phyloP scores from a whole-genome alignment of 495 filamentous ascomycete genomes.

The Hypoxylon lenormandii region DNA sequence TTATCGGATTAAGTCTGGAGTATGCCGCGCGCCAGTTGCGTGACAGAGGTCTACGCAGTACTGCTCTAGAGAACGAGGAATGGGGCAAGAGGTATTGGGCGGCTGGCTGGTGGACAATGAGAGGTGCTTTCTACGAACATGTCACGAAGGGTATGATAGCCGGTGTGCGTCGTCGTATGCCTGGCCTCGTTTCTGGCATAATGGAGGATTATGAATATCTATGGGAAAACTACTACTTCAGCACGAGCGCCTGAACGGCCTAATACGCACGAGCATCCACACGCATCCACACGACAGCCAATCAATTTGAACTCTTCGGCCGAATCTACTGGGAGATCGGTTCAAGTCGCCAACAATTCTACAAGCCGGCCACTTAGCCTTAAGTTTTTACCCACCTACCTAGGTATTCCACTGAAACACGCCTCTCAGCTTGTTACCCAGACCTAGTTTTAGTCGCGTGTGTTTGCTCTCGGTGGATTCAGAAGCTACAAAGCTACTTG shows the following conservation, averaged over 20 bases:
- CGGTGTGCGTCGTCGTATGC: slow-evolving; percentile 77
- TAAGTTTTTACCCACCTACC: too few species aligned
- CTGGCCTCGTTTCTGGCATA: slow-evolving; percentile 82
- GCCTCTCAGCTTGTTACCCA: too few species aligned
- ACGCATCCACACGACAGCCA: too few species aligned
- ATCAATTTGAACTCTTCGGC: too few species aligned
- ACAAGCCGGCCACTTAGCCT: too few species aligned
- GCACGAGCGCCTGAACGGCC: slow-evolving; percentile 57
- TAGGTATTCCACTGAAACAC: too few species aligned
- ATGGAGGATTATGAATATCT: slow-evolving; percentile 96
- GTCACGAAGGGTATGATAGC: slow-evolving; percentile 82
- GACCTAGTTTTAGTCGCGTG: too few species aligned
- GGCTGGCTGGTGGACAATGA: slow-evolving; percentile 93
- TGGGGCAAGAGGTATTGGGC: slow-evolving; percentile 85
- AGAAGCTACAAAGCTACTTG: too few species aligned
- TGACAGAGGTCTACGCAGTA: slow-evolving; percentile 79
- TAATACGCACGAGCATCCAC: background rate
- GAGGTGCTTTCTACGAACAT: slow-evolving; percentile 95
- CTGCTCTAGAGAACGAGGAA: slow-evolving; percentile 88
- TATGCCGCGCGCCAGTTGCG: slow-evolving; percentile 84
- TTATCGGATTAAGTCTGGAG: slow-evolving; percentile 87
- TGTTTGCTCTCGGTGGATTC: too few species aligned
- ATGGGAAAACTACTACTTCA: slow-evolving; percentile 98
- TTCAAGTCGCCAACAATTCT: too few species aligned
- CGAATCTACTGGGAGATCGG: too few species aligned